phyloP scores from a whole-genome alignment of 495 filamentous ascomycete genomes.

The Tetracladium setigerum region DNA sequence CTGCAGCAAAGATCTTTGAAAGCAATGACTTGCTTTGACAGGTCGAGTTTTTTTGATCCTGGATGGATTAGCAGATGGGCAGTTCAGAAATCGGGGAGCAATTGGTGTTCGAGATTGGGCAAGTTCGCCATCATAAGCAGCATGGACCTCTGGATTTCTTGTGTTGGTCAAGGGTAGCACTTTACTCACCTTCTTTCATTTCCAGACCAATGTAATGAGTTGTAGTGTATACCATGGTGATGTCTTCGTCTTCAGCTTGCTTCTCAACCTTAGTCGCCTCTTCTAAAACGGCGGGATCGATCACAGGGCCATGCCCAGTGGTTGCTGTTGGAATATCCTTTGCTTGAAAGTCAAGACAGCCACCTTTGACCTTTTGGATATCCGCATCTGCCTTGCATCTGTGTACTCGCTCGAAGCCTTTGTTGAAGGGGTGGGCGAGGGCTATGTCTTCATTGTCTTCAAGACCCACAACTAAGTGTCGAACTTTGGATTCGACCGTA shows the following conservation, averaged over 20 bases:
- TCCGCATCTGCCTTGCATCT: conserved; percentile 64
- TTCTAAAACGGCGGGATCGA: conserved; percentile 8
- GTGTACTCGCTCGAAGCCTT: conserved; percentile 80
- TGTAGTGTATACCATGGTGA: conserved; percentile 63
- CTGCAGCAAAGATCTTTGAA: conserved; percentile 65
- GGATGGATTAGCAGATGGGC: conserved; percentile 19
- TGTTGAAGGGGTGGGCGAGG: conserved; percentile 86
- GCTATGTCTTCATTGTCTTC: conserved; percentile 68
- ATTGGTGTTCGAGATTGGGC: neutral
- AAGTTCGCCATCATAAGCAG: conserved; percentile 28
- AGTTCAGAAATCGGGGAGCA: neutral
- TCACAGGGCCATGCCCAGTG: conserved; percentile 41
- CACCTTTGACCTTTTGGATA: conserved; percentile 59
- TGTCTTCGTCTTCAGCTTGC: conserved; percentile 25
- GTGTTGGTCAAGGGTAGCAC: conserved; percentile 11
- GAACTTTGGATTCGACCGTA: conserved; percentile 85
- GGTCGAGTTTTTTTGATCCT: conserved; percentile 52
- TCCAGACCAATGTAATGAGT: conserved; percentile 86
- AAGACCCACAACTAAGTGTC: conserved; percentile 71
- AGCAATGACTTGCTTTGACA: conserved; percentile 64
- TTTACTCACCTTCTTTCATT: conserved; percentile 51
- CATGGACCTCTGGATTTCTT: conserved; percentile 6
- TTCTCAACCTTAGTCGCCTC: conserved; percentile 26
- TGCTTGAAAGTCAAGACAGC: conserved; percentile 53
- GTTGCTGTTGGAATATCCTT: conserved; percentile 52